Base-by-base conservation (phyloP, 2,329 filamentous ascomycete species). In the Pleomassaria siparia region DNA sequence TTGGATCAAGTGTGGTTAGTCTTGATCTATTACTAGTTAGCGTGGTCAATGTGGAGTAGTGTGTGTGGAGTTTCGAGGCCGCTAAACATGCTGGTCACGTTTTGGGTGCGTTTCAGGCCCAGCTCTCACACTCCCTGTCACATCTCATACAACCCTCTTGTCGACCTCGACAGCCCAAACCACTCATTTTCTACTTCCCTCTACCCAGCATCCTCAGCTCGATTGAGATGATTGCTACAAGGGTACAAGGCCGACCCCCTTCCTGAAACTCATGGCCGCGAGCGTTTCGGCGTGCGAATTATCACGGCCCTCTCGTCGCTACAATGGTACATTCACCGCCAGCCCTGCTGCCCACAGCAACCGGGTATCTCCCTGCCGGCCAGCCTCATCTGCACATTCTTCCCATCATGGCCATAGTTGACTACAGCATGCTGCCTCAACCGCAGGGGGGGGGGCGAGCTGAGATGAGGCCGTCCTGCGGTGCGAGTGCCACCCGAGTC, bases 381-480 rank as follows among this genome's bases (percentile, higher is more conserved):
- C 18, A 41, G 43, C 43, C 43, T 49, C 44, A 51, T 47, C 51
- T 53, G 51, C 40, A 44, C 44, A 21, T 24, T 43, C 44, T 51
- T 43, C n/a, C 29, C 46, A 32, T 50, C 56, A 58, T 56, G 61
- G 46, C 50, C 33, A 54, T 53, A 51, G 49, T n/a, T n/a, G n/a
- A n/a, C n/a, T n/a, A n/a, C n/a, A n/a, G n/a, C n/a, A n/a, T 48
- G 48, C 54, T 59, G 59, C 56, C 51, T 59, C 60, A 56, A 55
- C 56, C 53, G 64, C 64, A 65, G 62, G 63, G 64, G 58, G 58
- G 64, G 62, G 63, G 64, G 58, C 58, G 47, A 49, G 15, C 40
- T 12, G 15, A 25, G 28, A 26, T 25, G 22, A 18, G 47, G 49
- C 50, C 57, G 36, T 35, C 30, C 47, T 49, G 53, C 36, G 51